phyloP scores from a whole-genome alignment of 169 alveolate species.

The Cryptosporidium sp. region DNA sequence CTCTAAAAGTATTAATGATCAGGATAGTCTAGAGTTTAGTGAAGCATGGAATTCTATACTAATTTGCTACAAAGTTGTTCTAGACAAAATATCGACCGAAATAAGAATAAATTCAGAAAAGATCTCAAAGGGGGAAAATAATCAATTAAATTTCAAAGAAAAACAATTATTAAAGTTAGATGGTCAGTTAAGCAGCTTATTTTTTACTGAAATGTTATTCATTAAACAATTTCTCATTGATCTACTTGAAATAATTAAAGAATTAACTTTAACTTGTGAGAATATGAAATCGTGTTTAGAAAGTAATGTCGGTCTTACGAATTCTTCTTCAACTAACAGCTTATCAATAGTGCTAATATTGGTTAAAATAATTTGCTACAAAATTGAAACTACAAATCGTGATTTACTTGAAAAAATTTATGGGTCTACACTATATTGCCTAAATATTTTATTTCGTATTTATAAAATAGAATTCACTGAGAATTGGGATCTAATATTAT shows the following conservation, averaged over 20 bases:
- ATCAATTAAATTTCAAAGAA: not conserved
- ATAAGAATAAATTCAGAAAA: not conserved
- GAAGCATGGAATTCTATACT: conserved; percentile 52
- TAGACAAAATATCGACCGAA: conserved; percentile 10
- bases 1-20: conserved; percentile 1
- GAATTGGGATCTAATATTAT: conserved; percentile 56
- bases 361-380: conserved; percentile 2
- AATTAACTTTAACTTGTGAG: conserved; percentile 16
- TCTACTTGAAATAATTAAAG: conserved; percentile 18
- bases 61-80: conserved; percentile 12
- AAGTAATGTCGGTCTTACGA: conserved; percentile 20
- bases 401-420: conserved; percentile 12
- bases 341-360: conserved; percentile 51
- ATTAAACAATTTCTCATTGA: not conserved
- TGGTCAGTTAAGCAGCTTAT: not conserved
- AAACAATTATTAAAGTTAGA: not conserved
- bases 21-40: not conserved
- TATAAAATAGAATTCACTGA: conserved; percentile 62
- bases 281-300: conserved; percentile 25
- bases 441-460: conserved; percentile 14
- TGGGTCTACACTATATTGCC: conserved; percentile 23
- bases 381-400: not conserved
- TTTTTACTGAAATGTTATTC: not conserved
- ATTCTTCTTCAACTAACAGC: conserved; percentile 25
- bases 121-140: not conserved